Evolutionary conservation across 192 early-diverging fungal species (phyloP).

Genomic region (Diversispora eburnea): DNA sequence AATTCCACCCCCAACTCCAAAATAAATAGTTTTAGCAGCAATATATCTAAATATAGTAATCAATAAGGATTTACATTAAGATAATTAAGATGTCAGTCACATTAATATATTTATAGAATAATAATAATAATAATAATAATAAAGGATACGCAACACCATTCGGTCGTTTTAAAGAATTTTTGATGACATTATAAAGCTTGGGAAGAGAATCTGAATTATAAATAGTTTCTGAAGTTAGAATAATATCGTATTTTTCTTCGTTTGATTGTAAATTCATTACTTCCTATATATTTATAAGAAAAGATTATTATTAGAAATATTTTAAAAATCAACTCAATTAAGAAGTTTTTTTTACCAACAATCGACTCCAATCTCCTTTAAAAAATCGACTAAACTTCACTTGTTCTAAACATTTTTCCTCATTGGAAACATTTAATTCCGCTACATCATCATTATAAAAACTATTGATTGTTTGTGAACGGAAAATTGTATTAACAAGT

Average conservation of each 20-base stretch:
- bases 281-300: constrained; percentile 27
- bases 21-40: constrained; percentile 91
- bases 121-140: not conserved
- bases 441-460: constrained; percentile 33
- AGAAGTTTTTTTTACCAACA: constrained; percentile 30
- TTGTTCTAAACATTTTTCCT: constrained; percentile 33
- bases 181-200: constrained; percentile 60
- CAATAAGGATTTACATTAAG: not conserved
- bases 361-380: constrained; percentile 64
- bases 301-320: not conserved
- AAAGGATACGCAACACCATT: constrained; percentile 43
- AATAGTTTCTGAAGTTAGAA: constrained; percentile 78
- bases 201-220: constrained; percentile 63
- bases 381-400: constrained; percentile 54
- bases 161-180: constrained; percentile 50
- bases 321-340: not conserved
- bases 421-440: constrained; percentile 41
- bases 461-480: constrained; percentile 35
- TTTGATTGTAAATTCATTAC: constrained; percentile 42
- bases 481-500: constrained; percentile 69
- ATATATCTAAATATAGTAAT: constrained; percentile 52
- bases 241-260: constrained; percentile 60
- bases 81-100: not conserved
- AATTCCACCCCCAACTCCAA: constrained; percentile 88
- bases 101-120: not conserved